These are phyloP conservation scores for Triticum turgidum DNA, from an alignment of 176 grass and related monocot species.

Conservation along the genomic window DNA sequence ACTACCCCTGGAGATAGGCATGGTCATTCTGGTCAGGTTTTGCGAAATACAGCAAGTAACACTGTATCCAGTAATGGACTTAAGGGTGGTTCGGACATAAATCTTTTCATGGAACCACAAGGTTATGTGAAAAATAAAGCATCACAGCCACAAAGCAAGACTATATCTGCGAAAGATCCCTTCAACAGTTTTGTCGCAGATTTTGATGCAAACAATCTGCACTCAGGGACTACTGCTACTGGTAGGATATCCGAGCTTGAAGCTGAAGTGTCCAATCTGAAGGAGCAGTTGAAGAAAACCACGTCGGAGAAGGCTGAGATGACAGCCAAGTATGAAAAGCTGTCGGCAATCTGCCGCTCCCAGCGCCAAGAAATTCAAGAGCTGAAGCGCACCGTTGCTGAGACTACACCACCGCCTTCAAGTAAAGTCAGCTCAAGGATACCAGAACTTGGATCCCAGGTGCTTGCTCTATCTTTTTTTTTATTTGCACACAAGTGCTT, in stretches of 20 bases:
- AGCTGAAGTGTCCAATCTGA: conserved; percentile 57
- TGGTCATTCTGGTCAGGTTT: conserved; percentile 38
- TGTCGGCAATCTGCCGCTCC: conserved; percentile 72
- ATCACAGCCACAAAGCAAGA: conserved; percentile 29
- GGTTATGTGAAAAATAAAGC: conserved; percentile 37
- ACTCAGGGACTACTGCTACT: conserved; percentile 15
- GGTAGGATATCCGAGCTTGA: conserved; percentile 49
- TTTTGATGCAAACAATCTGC: conserved; percentile 62
- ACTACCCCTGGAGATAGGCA: conserved; percentile 37
- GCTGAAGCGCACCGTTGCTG: conserved; percentile 58
- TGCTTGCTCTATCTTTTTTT: background rate
- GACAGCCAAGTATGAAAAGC: conserved; percentile 74
- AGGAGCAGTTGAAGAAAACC: conserved; percentile 75
- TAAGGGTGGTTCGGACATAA: conserved; percentile 25
- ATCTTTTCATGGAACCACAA: conserved; percentile 48
- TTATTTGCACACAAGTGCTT: conserved; percentile 28
- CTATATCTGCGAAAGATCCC: conserved; percentile 39
- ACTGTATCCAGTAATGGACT: conserved; percentile 30
- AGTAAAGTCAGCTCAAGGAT: conserved; percentile 50
- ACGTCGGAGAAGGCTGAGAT: conserved; percentile 72
- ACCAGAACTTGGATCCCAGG: conserved; percentile 38
- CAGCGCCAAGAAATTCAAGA: conserved; percentile 80
- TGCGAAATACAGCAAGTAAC: conserved; percentile 33
- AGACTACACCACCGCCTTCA: conserved; percentile 30
- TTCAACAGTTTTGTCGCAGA: conserved; percentile 62